Evolutionary conservation across 2,329 filamentous ascomycete genomes (phyloP).

Genomic region (Calycina herbarum): DNA sequence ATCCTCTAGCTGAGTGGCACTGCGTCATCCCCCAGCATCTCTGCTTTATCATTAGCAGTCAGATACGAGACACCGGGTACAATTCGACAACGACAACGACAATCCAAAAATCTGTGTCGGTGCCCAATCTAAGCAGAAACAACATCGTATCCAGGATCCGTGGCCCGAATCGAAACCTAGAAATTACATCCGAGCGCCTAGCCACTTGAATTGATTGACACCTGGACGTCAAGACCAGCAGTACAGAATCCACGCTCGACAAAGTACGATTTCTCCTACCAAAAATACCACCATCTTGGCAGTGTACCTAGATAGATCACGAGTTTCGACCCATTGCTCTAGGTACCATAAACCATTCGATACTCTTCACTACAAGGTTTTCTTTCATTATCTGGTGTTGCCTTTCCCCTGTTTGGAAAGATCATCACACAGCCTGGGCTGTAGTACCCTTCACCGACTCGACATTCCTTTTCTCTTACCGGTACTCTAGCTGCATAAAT

Average conservation of each 20-base stretch:
- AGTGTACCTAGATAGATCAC: neutral
- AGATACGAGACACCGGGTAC: neutral
- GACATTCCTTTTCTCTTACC: constrained; percentile 1
- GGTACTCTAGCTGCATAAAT: constrained; percentile 1
- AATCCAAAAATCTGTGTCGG: neutral
- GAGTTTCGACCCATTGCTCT: neutral
- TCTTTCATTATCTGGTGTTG: neutral
- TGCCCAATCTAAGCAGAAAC: neutral
- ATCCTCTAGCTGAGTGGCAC: constrained; percentile 1
- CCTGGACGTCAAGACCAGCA: neutral
- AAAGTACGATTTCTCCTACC: neutral
- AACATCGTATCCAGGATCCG: neutral
- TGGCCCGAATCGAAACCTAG: neutral
- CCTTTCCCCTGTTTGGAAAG: neutral
- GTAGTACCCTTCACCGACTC: constrained; percentile 2
- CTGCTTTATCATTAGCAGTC: neutral
- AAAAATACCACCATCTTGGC: neutral
- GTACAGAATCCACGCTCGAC: neutral
- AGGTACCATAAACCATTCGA: neutral
- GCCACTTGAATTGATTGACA: neutral
- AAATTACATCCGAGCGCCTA: neutral
- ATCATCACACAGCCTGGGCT: constrained; percentile 2
- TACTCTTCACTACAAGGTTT: neutral
- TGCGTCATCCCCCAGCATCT: constrained; percentile 4
- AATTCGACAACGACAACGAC: neutral